Conservation (phyloP, 495 filamentous ascomycete genomes). For the Amniculicola lignicola region DNA sequence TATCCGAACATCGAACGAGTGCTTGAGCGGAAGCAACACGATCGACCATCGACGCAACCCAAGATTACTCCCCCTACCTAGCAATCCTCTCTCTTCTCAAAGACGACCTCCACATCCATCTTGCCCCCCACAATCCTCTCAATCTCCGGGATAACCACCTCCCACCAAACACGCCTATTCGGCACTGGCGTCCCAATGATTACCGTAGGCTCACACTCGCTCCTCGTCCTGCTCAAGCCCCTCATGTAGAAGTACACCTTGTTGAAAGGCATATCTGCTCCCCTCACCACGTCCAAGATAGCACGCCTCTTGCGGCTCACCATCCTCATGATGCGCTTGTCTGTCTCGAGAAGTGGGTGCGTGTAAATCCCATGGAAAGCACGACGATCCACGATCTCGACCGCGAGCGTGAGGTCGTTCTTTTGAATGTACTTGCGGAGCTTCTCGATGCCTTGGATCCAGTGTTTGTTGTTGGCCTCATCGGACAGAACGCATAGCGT, state of each 20-base stretch:
- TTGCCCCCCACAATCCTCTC: not conserved
- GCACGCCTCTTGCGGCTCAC: not conserved
- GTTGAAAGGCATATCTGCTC: not conserved
- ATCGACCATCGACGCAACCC: no score
- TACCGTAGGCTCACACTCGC: slow-evolving; percentile 2
- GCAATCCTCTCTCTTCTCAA: not conserved
- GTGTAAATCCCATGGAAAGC: slow-evolving; percentile 5
- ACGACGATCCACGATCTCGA: slow-evolving; percentile 10
- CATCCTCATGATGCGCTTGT: not conserved
- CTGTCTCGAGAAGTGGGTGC: not conserved
- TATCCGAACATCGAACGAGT: no score
- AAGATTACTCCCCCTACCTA: no score
- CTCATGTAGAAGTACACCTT: not conserved
- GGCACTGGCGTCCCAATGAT: not conserved
- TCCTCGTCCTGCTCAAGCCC: not conserved
- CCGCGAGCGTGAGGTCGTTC: not conserved
- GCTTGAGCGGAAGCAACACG: no score
- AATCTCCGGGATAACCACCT: not conserved
- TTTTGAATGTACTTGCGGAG: not conserved
- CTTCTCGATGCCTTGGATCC: not conserved
- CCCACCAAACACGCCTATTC: slow-evolving; percentile 4
- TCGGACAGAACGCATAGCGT: slow-evolving; percentile 5
- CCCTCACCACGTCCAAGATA: not conserved
- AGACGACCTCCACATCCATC: not conserved
- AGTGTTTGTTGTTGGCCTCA: not conserved